These are phyloP conservation scores for Ophiostoma pallidulum DNA, from an alignment of 2,329 filamentous ascomycete species.

Conservation along the genomic window DNA sequence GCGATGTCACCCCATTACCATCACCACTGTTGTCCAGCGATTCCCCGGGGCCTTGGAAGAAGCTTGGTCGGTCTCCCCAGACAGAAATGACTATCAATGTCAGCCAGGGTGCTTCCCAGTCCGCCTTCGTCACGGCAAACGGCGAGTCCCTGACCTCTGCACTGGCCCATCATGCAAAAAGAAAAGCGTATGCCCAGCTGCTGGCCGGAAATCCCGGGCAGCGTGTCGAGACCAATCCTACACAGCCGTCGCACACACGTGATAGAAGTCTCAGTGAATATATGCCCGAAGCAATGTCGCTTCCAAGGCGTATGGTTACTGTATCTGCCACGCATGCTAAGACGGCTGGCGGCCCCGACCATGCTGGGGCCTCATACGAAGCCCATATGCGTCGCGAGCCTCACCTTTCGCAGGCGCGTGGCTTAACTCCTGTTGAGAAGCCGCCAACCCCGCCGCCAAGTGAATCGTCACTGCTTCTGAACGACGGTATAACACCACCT, in stretches of 20 bases:
- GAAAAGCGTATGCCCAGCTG: slow-evolving; percentile 46
- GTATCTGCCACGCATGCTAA: slow-evolving; percentile 54
- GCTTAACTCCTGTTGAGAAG: slow-evolving; percentile 54
- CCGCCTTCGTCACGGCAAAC: slow-evolving; percentile 40
- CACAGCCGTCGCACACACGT: slow-evolving; percentile 42
- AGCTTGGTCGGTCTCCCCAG: slow-evolving; percentile 36
- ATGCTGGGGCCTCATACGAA: slow-evolving; percentile 13
- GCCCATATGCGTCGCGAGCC: slow-evolving; percentile 60
- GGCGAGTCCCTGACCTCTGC: slow-evolving; percentile 44
- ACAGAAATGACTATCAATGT: slow-evolving; percentile 32
- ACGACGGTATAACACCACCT: slow-evolving; percentile 32
- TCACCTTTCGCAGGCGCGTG: slow-evolving; percentile 69
- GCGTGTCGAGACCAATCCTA: slow-evolving; percentile 16
- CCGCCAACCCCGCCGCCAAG: slow-evolving; percentile 77
- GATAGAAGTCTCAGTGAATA: slow-evolving; percentile 89
- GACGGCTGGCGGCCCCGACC: slow-evolving; percentile 24
- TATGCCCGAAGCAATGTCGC: slow-evolving; percentile 59
- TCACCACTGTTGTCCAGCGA: slow-evolving; percentile 60
- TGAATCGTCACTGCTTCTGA: slow-evolving; percentile 49
- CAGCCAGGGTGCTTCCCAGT: slow-evolving; percentile 29
- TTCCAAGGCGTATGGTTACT: slow-evolving; percentile 63
- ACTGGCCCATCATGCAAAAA: slow-evolving; percentile 43
- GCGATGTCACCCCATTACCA: slow-evolving; percentile 68
- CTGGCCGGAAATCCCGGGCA: slow-evolving; percentile 21
- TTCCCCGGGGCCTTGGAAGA: slow-evolving; percentile 59